phyloP scores from a whole-genome alignment of 148 eudicot species.

The Rhododendron mucronatum region DNA sequence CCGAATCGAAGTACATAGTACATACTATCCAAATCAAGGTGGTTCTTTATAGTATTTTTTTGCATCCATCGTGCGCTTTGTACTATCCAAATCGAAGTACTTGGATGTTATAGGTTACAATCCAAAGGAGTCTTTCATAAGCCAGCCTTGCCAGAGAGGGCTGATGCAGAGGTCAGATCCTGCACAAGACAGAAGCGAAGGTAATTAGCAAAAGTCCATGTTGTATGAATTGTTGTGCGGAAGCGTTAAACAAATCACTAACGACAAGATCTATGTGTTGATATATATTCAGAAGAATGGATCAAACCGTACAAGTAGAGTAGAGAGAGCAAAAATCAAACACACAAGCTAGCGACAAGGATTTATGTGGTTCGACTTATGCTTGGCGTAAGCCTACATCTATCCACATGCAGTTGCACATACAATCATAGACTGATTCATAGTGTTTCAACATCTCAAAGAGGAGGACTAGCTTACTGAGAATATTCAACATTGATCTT shows the following conservation, averaged over 20 bases:
- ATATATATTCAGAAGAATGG: not conserved
- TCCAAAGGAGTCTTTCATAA: not conserved
- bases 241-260: not conserved
- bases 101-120: not conserved
- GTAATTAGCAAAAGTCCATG: not conserved
- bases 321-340: not conserved
- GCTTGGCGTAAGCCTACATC: not conserved
- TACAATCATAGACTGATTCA: too few relatives aligned
- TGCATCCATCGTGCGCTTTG: too few relatives aligned
- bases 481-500: conserved; percentile 23
- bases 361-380: not conserved
- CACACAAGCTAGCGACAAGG: not conserved
- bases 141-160: not conserved
- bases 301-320: not conserved
- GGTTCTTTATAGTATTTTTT: too few relatives aligned
- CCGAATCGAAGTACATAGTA: too few relatives aligned
- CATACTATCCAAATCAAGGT: too few relatives aligned
- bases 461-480: conserved; percentile 6
- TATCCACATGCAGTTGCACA: not conserved
- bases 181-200: not conserved
- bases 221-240: not conserved
- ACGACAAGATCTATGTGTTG: not conserved
- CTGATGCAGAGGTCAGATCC: not conserved
- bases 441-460: not conserved
- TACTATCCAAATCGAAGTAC: not conserved